Conservation (phyloP, 352 stramenopile species). For the Phytophthora ohioensis region DNA sequence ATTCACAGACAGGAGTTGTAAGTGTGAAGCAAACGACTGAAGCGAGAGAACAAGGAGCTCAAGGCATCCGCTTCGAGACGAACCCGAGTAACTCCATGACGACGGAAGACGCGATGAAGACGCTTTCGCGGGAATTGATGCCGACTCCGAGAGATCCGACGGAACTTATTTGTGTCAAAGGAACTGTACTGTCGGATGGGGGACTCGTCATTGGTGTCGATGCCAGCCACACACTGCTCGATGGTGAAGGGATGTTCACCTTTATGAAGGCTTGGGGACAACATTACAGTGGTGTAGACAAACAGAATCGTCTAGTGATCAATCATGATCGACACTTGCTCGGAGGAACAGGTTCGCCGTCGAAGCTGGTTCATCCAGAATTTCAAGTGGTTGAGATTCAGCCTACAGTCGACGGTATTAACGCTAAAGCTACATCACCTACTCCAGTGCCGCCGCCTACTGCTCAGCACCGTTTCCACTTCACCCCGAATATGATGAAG, state of each 20-base stretch:
- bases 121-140: conserved; percentile 41
- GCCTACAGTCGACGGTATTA: not conserved
- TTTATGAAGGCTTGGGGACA: conserved; percentile 66
- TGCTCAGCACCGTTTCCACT: conserved; percentile 50
- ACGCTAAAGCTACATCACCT: not conserved
- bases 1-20: conserved; percentile 37
- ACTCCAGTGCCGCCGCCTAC: conserved; percentile 20
- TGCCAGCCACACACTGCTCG: conserved; percentile 53
- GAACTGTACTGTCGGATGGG: conserved; percentile 51
- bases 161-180: conserved; percentile 48
- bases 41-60: conserved; percentile 19
- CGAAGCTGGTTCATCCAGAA: conserved; percentile 50
- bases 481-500: conserved; percentile 47
- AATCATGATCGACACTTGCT: conserved; percentile 56
- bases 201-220: conserved; percentile 56
- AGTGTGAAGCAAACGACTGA: conserved; percentile 39
- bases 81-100: conserved; percentile 25
- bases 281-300: conserved; percentile 49
- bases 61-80: conserved; percentile 44
- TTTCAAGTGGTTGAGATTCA: conserved; percentile 33
- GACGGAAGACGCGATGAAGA: conserved; percentile 42
- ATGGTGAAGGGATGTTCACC: conserved; percentile 63
- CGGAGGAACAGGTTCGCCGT: conserved; percentile 18
- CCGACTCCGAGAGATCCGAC: conserved; percentile 12
- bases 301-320: conserved; percentile 37